Base-by-base conservation (phyloP, 768 basidiomycete species). In the Pulveroboletus sp. region DNA sequence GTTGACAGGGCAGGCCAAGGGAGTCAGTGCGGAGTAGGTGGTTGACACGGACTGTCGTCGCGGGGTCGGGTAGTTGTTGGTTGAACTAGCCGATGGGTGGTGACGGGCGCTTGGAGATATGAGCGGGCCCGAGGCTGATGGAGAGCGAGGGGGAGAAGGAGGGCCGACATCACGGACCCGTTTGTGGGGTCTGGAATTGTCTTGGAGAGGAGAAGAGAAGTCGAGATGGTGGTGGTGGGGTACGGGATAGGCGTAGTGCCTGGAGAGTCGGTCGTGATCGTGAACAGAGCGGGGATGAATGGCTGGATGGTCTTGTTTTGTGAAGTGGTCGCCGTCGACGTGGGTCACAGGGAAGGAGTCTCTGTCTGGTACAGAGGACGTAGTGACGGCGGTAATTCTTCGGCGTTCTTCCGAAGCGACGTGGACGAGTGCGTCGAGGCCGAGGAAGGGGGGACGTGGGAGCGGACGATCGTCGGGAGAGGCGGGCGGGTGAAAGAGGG, bases 401-500 rank as follows among this genome's bases (percentile, higher is more conserved):
- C 77, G 73, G 39, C 80, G 76, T 57, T 86, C 85, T 58, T 83
- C 79, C 1, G 81, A 80, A 5, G 86, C 86, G 18, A 78, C 85
- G 66, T 86, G 82, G 10, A 84, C 85, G 38, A 88, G 76, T 3
- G 82, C 83, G 40, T 87, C 84, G 43, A 87, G 67, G 21, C 77
- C 77, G 3, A 69, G 60, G 33, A 53, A 57, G 47, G 49, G 66
- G 44, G 32, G 58, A 43, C 46, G 64, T 27, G 44, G 9, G 21
- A 21, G 31, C 3, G 43, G 9, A 31, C 18, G 42, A 28, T 43
- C 28, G 3, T 7, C 28, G n/a, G 28, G 41, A 30, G 41, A 14
- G 28, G 27, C 4, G 28, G 17, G 28, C 9, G 28, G 41, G 15
- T 40, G 26, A 8, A 28, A 28, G 30, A 30, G 18, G 7, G 18